Conservation (phyloP, 257 asterid species). For the Capsicum pubescens region DNA sequence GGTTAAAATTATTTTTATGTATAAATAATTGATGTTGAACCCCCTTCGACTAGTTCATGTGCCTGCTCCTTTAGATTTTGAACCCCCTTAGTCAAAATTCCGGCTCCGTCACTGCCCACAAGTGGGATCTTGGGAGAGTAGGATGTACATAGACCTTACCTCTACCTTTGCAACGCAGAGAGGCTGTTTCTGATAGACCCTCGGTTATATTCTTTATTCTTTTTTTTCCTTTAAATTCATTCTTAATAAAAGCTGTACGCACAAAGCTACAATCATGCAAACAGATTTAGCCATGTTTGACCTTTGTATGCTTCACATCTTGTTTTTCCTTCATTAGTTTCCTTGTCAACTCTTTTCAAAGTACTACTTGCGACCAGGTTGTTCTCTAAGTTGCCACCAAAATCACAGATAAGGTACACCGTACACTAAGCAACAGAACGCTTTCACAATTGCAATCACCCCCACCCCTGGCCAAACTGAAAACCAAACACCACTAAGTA, state of each 20-base stretch:
- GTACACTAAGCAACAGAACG: background rate
- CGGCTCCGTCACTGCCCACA: no score
- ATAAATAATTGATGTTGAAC: no score
- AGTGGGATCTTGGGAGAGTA: no score
- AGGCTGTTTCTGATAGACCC: no score
- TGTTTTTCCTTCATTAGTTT: background rate
- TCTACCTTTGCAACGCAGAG: no score
- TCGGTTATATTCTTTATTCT: background rate
- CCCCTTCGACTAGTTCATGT: no score
- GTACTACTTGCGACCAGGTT: background rate
- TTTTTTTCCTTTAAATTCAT: background rate
- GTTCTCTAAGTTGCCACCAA: background rate
- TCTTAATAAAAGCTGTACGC: background rate
- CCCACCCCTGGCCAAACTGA: background rate
- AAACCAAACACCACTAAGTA: background rate
- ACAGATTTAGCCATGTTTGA: background rate
- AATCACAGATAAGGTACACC: background rate
- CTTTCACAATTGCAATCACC: background rate
- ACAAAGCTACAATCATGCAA: background rate
- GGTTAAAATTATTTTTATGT: no score
- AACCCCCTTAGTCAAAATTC: no score
- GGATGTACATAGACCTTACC: no score
- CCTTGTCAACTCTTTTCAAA: background rate
- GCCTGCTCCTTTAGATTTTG: no score
- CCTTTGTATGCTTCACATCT: conserved; percentile 12